Evolutionary conservation across 83 land plant species (phyloP).

Genomic region (Diphasiastrum complanatum): DNA sequence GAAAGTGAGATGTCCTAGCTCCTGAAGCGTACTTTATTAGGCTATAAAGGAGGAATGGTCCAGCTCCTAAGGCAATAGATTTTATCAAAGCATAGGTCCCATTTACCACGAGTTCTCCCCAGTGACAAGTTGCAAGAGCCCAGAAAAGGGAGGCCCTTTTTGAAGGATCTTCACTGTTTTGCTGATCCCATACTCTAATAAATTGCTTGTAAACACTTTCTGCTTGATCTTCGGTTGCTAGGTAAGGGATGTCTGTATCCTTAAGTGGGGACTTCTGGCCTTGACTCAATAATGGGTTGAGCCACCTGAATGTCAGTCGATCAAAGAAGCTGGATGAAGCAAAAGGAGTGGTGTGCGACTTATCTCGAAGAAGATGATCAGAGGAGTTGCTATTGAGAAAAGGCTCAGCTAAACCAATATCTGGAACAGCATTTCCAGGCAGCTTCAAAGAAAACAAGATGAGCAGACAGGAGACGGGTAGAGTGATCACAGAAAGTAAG

Average conservation of each 20-base stretch:
- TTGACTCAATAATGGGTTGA: slow-evolving; percentile 45
- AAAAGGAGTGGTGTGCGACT: slow-evolving; percentile 8
- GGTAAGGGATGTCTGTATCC: slow-evolving; percentile 51
- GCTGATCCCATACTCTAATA: slow-evolving; percentile 32
- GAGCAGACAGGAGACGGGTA: too few species aligned
- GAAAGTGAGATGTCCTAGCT: slow-evolving; percentile 8
- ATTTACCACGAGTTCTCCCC: slow-evolving; percentile 35
- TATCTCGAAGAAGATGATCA: not conserved
- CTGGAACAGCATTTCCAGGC: too few species aligned
- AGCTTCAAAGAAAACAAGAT: too few species aligned
- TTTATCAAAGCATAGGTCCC: slow-evolving; percentile 51
- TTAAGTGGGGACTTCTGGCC: slow-evolving; percentile 50
- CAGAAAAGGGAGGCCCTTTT: slow-evolving; percentile 22
- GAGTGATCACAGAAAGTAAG: too few species aligned
- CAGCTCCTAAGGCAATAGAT: slow-evolving; percentile 24
- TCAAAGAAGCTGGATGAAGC: slow-evolving; percentile 29
- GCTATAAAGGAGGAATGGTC: slow-evolving; percentile 48
- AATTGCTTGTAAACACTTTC: slow-evolving; percentile 33
- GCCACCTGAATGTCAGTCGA: slow-evolving; percentile 60
- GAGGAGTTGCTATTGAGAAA: slow-evolving; percentile 13
- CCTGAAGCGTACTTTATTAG: slow-evolving; percentile 40
- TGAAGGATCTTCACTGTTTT: slow-evolving; percentile 5
- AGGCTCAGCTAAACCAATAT: slow-evolving; percentile 23
- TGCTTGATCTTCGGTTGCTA: slow-evolving; percentile 44
- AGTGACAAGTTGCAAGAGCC: slow-evolving; percentile 46